Evolutionary conservation across 768 basidiomycete species (phyloP), one percentile per base, ranked within the genome.

Genomic region (Dictyophora rubrovolvata): DNA sequence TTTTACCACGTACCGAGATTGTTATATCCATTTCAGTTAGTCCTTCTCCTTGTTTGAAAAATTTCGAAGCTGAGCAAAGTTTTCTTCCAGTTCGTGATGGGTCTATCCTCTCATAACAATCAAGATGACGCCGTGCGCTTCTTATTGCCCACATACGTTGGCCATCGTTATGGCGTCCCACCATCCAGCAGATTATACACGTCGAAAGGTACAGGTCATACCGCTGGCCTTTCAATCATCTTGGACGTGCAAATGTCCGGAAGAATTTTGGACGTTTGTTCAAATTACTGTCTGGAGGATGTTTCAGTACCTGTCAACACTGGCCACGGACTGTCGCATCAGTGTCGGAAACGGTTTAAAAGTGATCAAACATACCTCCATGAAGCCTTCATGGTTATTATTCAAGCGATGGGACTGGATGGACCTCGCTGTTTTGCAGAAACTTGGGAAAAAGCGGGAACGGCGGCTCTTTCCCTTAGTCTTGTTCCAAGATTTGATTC

Each of bases 401-500:
- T 84, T 21, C 67, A 73, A 21, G 78, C 82, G 0, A 69, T 76
- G 1, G 77, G 71, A 5, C 66, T 85, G 1, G 82, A 83, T 63
- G 63, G 67, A 8, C 80, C 84, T 1, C 74, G 82, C 9, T 83
- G 81, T 60, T 79, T 84, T 64, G 81, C 76, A 1, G 81, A 84
- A 62, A 56, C 64, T 16, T 68, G 71, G 42, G 56, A 65, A 1
- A 56, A 53, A 28, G 61, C 64, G 5, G 62, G 69, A 33, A 75
- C 77, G 0, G 64, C 81, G 1, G 80, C 80, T 0, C 68, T 84
- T 70, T 80, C 79, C 46, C 65, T 83, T 35, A 78, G 76, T 0
- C 65, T 85, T n/a, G 74, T 85, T 4, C 82, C 83, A 1, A 77
- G 74, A 48, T 77, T 79, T 60, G 65, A 70, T 18, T 63, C 81